These are phyloP conservation scores for Chlorencoelia australis DNA, from an alignment of 2,329 filamentous ascomycete species.

Conservation along the genomic window DNA sequence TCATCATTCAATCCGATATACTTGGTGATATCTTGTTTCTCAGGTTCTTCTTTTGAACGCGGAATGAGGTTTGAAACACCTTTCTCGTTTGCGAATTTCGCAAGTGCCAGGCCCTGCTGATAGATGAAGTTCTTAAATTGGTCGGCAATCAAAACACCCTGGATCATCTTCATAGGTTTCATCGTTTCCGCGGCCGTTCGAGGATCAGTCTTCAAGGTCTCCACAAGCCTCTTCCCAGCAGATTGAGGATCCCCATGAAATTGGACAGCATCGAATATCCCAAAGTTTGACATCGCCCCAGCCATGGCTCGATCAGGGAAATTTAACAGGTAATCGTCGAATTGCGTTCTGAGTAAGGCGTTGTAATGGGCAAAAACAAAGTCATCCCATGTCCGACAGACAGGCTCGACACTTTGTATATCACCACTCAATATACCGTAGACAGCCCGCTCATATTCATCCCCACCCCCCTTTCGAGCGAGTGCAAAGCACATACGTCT, in stretches of 20 bases:
- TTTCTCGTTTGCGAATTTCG: slow-evolving; percentile 36
- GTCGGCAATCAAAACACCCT: slow-evolving; percentile 63
- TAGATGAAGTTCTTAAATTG: slow-evolving; percentile 47
- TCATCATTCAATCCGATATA: slow-evolving; percentile 50
- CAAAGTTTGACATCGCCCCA: slow-evolving; percentile 46
- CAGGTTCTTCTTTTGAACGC: slow-evolving; percentile 28
- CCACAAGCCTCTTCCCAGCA: slow-evolving; percentile 49
- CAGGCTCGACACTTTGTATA: slow-evolving; percentile 62
- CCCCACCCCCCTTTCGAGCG: slow-evolving; percentile 57
- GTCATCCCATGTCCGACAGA: slow-evolving; percentile 77
- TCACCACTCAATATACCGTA: slow-evolving; percentile 88
- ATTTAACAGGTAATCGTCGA: slow-evolving; percentile 58
- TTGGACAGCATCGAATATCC: slow-evolving; percentile 54
- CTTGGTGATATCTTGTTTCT: slow-evolving; percentile 32
- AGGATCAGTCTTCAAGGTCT: slow-evolving; percentile 45
- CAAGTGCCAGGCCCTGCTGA: slow-evolving; percentile 46
- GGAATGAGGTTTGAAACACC: slow-evolving; percentile 35
- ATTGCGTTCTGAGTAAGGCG: slow-evolving; percentile 68
- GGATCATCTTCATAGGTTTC: slow-evolving; percentile 62
- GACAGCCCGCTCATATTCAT: slow-evolving; percentile 77
- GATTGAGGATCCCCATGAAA: slow-evolving; percentile 46
- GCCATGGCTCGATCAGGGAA: slow-evolving; percentile 43
- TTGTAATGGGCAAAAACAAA: slow-evolving; percentile 83
- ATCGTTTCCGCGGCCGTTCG: slow-evolving; percentile 48
- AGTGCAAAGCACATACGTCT: slow-evolving; percentile 66